These are phyloP conservation scores for Yamadazyma phyllophila DNA, from an alignment of 805 yeast species.

Conservation along the genomic window DNA sequence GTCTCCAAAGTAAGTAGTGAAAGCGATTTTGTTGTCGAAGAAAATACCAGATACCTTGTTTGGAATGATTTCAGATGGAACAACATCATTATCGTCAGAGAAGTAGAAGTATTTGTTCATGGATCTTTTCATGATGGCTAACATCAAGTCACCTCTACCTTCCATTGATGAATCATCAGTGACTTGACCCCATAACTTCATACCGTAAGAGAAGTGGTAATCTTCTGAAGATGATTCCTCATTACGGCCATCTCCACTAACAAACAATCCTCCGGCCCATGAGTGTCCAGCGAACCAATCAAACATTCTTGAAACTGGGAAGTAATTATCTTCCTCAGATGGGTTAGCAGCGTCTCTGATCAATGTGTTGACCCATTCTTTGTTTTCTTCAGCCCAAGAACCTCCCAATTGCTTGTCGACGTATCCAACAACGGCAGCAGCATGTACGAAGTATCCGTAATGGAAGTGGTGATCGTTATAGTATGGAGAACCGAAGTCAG, in stretches of 20 bases:
- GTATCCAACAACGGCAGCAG: conserved; percentile 76
- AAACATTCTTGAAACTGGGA: conserved; percentile 71
- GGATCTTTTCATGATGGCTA: conserved; percentile 56
- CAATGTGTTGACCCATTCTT: conserved; percentile 58
- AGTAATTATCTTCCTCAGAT: conserved; percentile 49
- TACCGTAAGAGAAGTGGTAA: conserved; percentile 66
- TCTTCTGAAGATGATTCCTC: conserved; percentile 76
- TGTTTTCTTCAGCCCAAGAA: conserved; percentile 48
- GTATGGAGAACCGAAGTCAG: conserved; percentile 69
- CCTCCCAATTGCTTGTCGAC: conserved; percentile 56
- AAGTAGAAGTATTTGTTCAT: conserved; percentile 55
- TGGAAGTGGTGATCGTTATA: conserved; percentile 90
- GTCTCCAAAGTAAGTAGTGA: conserved; percentile 69
- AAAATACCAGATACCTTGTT: conserved; percentile 72
- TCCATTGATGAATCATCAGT: conserved; percentile 57
- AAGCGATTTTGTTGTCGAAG: conserved; percentile 70
- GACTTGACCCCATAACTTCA: conserved; percentile 66
- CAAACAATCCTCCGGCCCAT: conserved; percentile 72
- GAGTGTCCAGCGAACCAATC: conserved; percentile 80
- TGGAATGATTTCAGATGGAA: conserved; percentile 51
- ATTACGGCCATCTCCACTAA: conserved; percentile 71
- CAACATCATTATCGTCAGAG: conserved; percentile 48
- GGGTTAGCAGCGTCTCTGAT: conserved; percentile 72
- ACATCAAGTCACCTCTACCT: conserved; percentile 56
- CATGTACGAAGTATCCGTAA: conserved; percentile 78